Evolutionary conservation across 345 rosid genomes (phyloP).

Genomic region (Aegle marmelos): DNA sequence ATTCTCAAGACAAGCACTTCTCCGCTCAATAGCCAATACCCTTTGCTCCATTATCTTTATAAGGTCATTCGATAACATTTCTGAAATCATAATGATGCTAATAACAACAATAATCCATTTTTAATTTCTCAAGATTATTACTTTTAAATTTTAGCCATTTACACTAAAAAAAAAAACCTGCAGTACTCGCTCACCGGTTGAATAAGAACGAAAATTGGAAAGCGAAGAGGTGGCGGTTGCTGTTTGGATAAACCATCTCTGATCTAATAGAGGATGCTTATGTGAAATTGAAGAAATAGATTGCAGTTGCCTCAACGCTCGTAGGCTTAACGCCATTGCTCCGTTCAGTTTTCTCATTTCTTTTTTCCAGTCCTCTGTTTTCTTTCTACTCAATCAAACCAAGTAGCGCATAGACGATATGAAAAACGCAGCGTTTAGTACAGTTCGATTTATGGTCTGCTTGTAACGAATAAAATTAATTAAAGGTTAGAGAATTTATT

Average conservation of each 20-base stretch:
- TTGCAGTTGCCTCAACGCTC: conserved; percentile 24
- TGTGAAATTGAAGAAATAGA: conserved; percentile 22
- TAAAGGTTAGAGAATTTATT: too few species aligned
- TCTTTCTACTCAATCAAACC: not conserved
- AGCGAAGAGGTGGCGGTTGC: conserved; percentile 9
- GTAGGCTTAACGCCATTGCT: not conserved
- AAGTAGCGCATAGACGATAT: not conserved
- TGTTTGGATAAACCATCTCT: conserved; percentile 22
- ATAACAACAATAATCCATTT: not conserved
- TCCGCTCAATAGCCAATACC: conserved; percentile 60
- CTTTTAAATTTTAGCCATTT: not conserved
- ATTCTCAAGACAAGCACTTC: conserved; percentile 54
- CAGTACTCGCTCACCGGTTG: conserved; percentile 40
- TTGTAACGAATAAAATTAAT: too few species aligned
- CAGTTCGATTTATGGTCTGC: too few species aligned
- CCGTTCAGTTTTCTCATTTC: conserved; percentile 28
- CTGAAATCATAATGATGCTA: conserved; percentile 41
- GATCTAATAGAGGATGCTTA: not conserved
- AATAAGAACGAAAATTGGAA: conserved; percentile 32
- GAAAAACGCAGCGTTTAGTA: too few species aligned
- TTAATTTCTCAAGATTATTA: not conserved
- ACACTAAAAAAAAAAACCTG: not conserved
- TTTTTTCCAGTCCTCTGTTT: too few species aligned
- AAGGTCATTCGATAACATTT: conserved; percentile 62
- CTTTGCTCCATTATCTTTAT: conserved; percentile 79